Evolutionary conservation across 129 eudicot genomes (phyloP).

Genomic region (Silybum marianum): DNA sequence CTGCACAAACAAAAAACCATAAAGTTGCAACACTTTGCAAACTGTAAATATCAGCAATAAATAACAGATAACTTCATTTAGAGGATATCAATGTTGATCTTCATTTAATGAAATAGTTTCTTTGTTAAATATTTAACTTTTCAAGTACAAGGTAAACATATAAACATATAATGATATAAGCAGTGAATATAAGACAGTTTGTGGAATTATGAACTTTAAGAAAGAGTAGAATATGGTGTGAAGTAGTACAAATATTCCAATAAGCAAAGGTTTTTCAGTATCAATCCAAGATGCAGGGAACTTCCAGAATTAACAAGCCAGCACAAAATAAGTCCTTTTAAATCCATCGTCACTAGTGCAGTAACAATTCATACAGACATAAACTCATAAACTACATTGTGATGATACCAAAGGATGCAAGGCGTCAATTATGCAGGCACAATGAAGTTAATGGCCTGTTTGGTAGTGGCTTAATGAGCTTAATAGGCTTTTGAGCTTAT

Average conservation of each 20-base stretch:
- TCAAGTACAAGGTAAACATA: background rate
- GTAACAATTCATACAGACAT: background rate
- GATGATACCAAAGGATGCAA: background rate
- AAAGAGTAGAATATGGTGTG: background rate
- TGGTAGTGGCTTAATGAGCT: no score
- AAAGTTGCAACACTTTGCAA: background rate
- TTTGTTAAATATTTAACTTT: background rate
- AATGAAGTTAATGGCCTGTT: background rate
- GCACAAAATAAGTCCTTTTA: background rate
- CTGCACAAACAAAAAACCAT: slow-evolving; percentile 44
- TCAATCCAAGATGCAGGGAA: background rate
- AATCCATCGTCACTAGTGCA: background rate
- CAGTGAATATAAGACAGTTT: background rate
- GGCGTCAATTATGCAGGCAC: background rate
- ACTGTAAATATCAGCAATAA: background rate
- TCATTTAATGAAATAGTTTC: background rate
- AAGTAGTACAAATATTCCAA: background rate
- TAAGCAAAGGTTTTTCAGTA: background rate
- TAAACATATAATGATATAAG: background rate
- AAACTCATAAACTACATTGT: background rate
- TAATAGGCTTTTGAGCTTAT: no score
- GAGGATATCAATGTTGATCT: background rate
- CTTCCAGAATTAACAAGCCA: background rate
- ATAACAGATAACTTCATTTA: background rate
- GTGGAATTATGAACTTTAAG: background rate